phyloP scores from a whole-genome alignment of 306 rosid genomes.

The Prunus dulcis region DNA sequence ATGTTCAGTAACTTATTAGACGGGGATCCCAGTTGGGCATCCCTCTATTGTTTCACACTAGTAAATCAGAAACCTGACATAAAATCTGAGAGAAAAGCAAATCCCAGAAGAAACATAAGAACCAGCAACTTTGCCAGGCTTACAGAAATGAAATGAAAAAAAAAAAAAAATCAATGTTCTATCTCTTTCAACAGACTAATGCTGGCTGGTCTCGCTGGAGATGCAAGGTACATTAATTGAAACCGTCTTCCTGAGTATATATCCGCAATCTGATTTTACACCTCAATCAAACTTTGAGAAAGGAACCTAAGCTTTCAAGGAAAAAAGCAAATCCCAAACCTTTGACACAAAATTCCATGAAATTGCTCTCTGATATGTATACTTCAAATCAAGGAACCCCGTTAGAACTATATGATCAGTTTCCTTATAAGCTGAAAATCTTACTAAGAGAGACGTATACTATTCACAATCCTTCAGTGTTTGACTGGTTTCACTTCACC shows the following conservation, averaged over 20 bases:
- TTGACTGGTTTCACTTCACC: conserved; percentile 55
- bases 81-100: conserved; percentile 47
- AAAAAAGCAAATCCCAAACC: conserved; percentile 50
- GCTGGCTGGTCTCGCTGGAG: conserved; percentile 38
- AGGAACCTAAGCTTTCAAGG: conserved; percentile 50
- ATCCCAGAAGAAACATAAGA: conserved; percentile 45
- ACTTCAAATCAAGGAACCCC: conserved; percentile 58
- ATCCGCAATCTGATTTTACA: conserved; percentile 36
- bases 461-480: conserved; percentile 66
- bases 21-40: conserved; percentile 50
- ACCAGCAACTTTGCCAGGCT: conserved; percentile 55
- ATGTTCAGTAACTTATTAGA: conserved; percentile 46
- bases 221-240: conserved; percentile 59
- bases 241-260: conserved; percentile 48
- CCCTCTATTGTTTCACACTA: conserved; percentile 45
- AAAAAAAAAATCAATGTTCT: conserved; percentile 40
- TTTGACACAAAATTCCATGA: conserved; percentile 58
- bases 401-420: conserved; percentile 69
- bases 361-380: conserved; percentile 63
- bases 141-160: conserved; percentile 41
- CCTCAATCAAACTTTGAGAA: conserved; percentile 76
- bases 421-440: conserved; percentile 60
- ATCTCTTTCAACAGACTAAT: conserved; percentile 45
- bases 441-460: conserved; percentile 47
- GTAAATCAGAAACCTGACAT: conserved; percentile 55